Evolutionary conservation across 805 yeast genomes (phyloP), one percentile per base, ranked within the genome.

Genomic region (Candida fluviatilis): DNA sequence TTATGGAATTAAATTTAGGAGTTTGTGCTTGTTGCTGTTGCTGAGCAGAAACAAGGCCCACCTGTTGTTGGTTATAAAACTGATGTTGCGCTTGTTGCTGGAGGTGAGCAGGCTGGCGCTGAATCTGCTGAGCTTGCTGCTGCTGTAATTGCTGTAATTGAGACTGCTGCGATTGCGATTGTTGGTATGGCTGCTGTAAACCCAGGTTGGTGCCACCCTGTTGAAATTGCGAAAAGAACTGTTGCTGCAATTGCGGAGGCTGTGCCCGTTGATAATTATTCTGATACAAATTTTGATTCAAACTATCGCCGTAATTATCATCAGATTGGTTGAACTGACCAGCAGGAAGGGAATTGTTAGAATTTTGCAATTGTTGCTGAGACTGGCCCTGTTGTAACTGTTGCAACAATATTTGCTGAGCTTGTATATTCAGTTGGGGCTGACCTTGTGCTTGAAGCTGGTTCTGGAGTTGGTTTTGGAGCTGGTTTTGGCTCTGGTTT

Each of bases 331-430:
- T 41, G 42, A 30, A 49, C 30, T 42, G 47, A 11, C 48, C 48
- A 14, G 46, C 26, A 4, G 38, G 41, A 29, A 39, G 29, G 17
- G 37, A 34, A 32, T 29, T 37, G n/a, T 36, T 36, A 8, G 46
- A 23, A 30, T 42, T 40, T 23, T 35, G 54, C 40, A 39, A 50
- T 29, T 50, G 57, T 29, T 47, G 58, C 24, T 54, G 40, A 33
- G 53, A 62, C 16, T 62, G 62, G 36, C 57, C 65, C 38, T 57
- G 66, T 38, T 62, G 57, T 43, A 61, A 66, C 49, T 59, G 69
- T 35, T 32, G 34, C 38, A 66, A 56, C 44, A 67, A 55, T 13
- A 65, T 54, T 47, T 66, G 73, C 43, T 68, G 73, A 19, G 70
- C 66, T 38, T 66, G 73, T 36, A 64, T 48, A 41, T 57, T 62